Percentiles rank a stretch among this genome's conserved stretches.
These are phyloP conservation scores for Nakazawaea peltata DNA, from an alignment of 805 yeast genomes.

Conservation along the genomic window DNA sequence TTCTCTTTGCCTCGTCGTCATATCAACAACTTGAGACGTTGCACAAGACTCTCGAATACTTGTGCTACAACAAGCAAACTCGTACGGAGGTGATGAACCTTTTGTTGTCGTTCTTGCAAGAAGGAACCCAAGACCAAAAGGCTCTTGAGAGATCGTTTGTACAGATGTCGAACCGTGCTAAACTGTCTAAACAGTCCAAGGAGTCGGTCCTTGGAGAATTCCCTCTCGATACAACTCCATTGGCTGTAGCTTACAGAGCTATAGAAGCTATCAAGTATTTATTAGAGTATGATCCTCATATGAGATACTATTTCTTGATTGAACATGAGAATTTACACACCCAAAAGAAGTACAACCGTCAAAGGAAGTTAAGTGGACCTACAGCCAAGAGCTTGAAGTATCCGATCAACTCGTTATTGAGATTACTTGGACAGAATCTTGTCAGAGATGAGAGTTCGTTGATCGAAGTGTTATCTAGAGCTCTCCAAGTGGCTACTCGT, in stretches of 20 bases:
- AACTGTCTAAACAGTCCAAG: constrained; percentile 12
- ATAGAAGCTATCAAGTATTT: constrained; percentile 68
- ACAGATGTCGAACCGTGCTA: constrained; percentile 46
- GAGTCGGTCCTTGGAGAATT: constrained; percentile 18
- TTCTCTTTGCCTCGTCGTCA: constrained; percentile 67
- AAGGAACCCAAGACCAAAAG: constrained; percentile 57
- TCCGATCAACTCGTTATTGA: constrained; percentile 66
- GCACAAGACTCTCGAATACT: constrained; percentile 54
- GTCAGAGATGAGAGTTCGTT: constrained; percentile 66
- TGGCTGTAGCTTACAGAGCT: constrained; percentile 67
- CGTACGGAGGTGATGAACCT: constrained; percentile 67
- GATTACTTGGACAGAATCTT: constrained; percentile 52
- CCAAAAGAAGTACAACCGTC: constrained; percentile 27
- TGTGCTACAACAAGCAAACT: constrained; percentile 73
- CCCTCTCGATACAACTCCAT: constrained; percentile 60
- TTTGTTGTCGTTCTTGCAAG: constrained; percentile 61
- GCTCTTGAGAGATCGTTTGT: constrained; percentile 55
- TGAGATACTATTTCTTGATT: constrained; percentile 67
- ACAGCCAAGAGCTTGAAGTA: constrained; percentile 39
- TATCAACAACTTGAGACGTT: constrained; percentile 53
- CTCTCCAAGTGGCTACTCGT: constrained; percentile 69
- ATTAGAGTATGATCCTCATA: constrained; percentile 56
- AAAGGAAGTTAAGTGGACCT: constrained; percentile 25
- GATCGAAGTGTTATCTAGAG: constrained; percentile 69
- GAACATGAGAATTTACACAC: constrained; percentile 60